Evolutionary conservation across 768 basidiomycete genomes (phyloP), one percentile per base, ranked within the genome.

Genomic region (Fomitopsis pulvina): DNA sequence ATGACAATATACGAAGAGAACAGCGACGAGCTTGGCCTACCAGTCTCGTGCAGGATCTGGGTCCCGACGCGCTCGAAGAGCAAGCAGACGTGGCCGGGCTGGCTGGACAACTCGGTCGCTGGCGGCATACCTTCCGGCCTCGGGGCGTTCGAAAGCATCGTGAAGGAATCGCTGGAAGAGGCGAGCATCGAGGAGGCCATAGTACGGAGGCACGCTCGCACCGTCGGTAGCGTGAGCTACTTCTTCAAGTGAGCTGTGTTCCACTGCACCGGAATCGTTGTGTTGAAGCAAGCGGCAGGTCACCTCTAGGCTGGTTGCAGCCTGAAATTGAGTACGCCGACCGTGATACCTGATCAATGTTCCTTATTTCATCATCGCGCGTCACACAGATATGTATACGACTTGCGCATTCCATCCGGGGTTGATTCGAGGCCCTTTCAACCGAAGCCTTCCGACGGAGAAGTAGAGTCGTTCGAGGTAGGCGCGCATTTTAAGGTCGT

Each of bases 381-480:
- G n/a, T n/a, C n/a, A n/a, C n/a, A n/a, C 58, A 91, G 89, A 73
- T 93, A 89, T 62, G 71, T 86, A 21, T 98, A 92, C 60, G 92
- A 97, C 58, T 71, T 97, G 42, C 65, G 67, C 42, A 76, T 96
- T 20, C 92, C 91, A 0, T 54, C 69, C 4, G 68, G 66, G 27
- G 53, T 63, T 61, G 80, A 68, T 55, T 61, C 75, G 16, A 64
- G 70, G 12, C 66, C 73, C 16, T 79, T 86, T 54, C 70, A 72
- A 41, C 91, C 90, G 6, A 73, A 74, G 45, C 91, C 93, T 0
- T 71, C 79, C 20, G 96, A 99, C 56, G 93, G 91, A 22, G 96
- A 99, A 63, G 96, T 96, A 2, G 93, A 96, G 62, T 84, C 78
- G 1, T 99, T 99, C 57, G 81, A 92, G 71, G 93, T 92, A n/a